Percentiles rank a stretch among this genome's conserved stretches.
Evolutionary conservation across 345 rosid genomes (phyloP).

Genomic region (Barbarea vulgaris): DNA sequence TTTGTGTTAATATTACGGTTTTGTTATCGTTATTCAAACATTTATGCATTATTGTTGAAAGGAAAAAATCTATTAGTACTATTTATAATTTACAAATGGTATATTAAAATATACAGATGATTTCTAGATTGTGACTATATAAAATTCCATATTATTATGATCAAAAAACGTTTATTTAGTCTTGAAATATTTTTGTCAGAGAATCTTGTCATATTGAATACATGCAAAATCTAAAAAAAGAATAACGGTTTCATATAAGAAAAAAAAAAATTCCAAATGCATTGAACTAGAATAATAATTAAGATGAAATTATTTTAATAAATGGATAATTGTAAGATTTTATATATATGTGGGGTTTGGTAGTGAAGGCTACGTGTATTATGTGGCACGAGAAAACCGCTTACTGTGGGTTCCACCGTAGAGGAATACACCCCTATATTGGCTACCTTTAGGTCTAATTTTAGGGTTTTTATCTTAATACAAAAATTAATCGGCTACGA

Average conservation of each 20-base stretch:
- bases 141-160: neutral
- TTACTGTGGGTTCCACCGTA: conserved; percentile 49
- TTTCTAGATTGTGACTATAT: neutral
- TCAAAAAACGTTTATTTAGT: neutral
- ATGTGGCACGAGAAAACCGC: conserved; percentile 70
- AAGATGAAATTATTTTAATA: neutral
- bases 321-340: conserved; percentile 9
- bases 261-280: neutral
- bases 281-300: neutral
- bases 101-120: neutral
- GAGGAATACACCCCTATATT: neutral
- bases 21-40: neutral
- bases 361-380: conserved; percentile 46
- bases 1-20: neutral
- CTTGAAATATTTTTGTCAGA: neutral
- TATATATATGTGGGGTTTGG: neutral
- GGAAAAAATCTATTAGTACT: neutral
- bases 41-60: neutral
- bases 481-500: conserved; percentile 45
- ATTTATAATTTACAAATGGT: neutral
- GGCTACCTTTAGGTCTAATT: neutral
- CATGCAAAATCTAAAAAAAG: neutral
- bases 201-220: neutral
- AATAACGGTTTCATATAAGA: neutral
- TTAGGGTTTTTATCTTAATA: neutral